A percentile compares a stretch with the other conserved stretches of the same genome.
These are phyloP conservation scores for Mycena albidolilacea DNA, from an alignment of 768 basidiomycete species.

Conservation along the genomic window DNA sequence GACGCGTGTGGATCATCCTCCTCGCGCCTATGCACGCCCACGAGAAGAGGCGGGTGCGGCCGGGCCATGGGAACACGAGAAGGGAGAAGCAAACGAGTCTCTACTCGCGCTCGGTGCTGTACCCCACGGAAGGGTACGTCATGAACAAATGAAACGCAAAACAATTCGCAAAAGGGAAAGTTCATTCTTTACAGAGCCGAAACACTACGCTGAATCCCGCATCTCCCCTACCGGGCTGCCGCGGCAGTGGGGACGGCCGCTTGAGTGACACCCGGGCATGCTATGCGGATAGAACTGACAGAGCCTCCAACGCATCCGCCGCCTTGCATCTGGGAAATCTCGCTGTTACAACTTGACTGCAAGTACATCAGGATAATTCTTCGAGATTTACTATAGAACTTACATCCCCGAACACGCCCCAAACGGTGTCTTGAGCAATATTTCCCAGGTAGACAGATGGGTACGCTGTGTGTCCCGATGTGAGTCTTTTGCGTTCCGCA, in stretches of 20 bases:
- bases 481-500: constrained; percentile 19
- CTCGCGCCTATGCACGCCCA: no score
- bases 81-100: no score
- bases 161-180: constrained; percentile 16
- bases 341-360: constrained; percentile 20
- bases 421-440: constrained; percentile 17
- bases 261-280: constrained; percentile 8
- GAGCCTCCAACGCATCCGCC: constrained; percentile 23
- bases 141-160: constrained; percentile 14
- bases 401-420: constrained; percentile 27
- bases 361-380: constrained; percentile 23
- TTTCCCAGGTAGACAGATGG: constrained; percentile 23
- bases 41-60: no score
- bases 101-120: no score
- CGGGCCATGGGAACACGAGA: no score
- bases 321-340: constrained; percentile 26
- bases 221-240: constrained; percentile 11
- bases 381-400: constrained; percentile 21
- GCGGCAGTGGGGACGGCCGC: constrained; percentile 21
- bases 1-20: no score
- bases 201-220: constrained; percentile 15
- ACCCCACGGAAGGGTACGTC: not conserved
- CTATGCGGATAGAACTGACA: constrained; percentile 26
- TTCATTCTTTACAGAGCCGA: constrained; percentile 20
- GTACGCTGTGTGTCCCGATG: constrained; percentile 19